Base-by-base conservation (phyloP, 192 early-diverging fungal genomes). In the Umbelopsis sp. region DNA sequence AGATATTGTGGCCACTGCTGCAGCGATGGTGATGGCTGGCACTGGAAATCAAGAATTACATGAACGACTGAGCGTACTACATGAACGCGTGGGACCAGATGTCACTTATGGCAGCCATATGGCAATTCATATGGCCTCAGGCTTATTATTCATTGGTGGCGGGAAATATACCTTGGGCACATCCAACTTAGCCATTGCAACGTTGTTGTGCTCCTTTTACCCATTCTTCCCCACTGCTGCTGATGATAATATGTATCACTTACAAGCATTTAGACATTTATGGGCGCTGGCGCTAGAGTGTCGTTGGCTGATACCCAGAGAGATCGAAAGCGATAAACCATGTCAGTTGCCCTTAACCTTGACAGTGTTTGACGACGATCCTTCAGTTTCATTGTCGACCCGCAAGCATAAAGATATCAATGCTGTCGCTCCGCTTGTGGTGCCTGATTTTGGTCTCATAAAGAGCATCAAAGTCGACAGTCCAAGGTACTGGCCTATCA, bases 21-120 rank as follows among this genome's bases (percentile, higher is more conserved):
- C 87, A 0, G 84, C 89, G 1, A 84, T 94, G 58, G 87, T 98
- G 0, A 85, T 94, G 77, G 92, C 94, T 9, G 96, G 95, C 27
- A 90, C 88, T 8, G 95, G 95, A 4, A 79, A 93, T 68, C 66
- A 89, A 12, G 84, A 87, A 11, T 74, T 89, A 4, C 78, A 93
- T 45, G 71, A 81, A 46, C 68, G 89, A 20, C 69, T 96, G 21
- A 82, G 88, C 9, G 71, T 67, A 21, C 66, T 91, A 15, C 85
- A 90, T 55, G 77, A 78, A 46, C 80, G 81, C 13, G 64, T 72
- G 16, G 75, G 75, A 4, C 64, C 69, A 8, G 87, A 91, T 47
- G 72, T 84, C 41, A 76, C 53, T 9, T 95, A 92, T 75, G 92
- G 93, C 7, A 83, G 76, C 41, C 90, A 94, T 61, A 84, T 92